phyloP scores from a whole-genome alignment of 2,329 filamentous ascomycete genomes.

The Lachnellula suecica region DNA sequence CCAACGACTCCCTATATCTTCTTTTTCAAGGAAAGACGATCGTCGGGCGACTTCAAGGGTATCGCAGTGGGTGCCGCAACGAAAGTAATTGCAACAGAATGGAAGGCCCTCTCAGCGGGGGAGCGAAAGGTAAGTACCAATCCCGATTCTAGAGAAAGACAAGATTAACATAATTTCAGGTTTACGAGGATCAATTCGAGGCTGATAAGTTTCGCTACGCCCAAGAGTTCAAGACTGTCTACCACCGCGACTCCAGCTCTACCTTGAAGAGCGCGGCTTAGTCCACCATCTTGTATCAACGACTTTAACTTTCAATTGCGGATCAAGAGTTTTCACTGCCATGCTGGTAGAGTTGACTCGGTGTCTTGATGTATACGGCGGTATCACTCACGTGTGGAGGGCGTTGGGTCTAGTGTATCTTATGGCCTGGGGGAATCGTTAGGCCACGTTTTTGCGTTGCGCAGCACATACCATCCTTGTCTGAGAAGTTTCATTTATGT shows the following conservation, averaged over 20 bases:
- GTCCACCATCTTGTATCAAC: neutral
- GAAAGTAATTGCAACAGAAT: constrained; percentile 45
- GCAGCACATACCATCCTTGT: neutral
- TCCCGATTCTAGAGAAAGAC: neutral
- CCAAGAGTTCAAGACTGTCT: constrained; percentile 33
- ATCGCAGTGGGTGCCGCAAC: constrained; percentile 39
- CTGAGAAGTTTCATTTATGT: constrained; percentile 5
- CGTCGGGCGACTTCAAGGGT: constrained; percentile 49
- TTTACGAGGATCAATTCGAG: constrained; percentile 25
- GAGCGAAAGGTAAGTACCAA: constrained; percentile 42
- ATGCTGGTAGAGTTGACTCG: neutral
- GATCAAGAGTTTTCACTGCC: neutral
- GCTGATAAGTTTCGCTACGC: constrained; percentile 29
- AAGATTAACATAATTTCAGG: constrained; percentile 20
- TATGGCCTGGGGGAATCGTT: neutral
- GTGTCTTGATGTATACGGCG: neutral
- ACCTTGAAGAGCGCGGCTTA: neutral
- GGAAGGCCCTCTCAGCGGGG: constrained; percentile 42
- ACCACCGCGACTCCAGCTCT: constrained; percentile 13
- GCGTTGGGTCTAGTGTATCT: neutral
- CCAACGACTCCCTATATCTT: constrained; percentile 37
- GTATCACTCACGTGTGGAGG: neutral
- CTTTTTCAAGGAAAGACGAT: constrained; percentile 45
- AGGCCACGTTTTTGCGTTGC: neutral
- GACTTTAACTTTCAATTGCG: neutral